A percentile compares a stretch with the other conserved stretches of the same genome.
Conservation (phyloP, 495 filamentous ascomycete genomes). For the Aspergillus heteromorphus region DNA sequence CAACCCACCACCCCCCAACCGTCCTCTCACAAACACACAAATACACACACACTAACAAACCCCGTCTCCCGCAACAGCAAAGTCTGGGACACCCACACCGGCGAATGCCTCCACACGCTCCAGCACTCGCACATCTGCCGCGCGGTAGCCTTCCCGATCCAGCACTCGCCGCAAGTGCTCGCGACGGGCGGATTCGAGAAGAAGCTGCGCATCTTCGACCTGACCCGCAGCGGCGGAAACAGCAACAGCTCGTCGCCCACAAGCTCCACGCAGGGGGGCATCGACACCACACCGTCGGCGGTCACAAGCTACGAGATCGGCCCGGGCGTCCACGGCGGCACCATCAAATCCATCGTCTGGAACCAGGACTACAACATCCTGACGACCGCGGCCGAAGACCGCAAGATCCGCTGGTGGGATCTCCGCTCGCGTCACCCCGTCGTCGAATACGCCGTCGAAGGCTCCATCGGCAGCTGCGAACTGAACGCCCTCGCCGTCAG, state of each 20-base stretch:
- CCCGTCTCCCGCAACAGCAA: slow-evolving; percentile 49
- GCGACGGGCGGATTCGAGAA: slow-evolving; percentile 95
- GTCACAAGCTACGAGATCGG: slow-evolving; percentile 77
- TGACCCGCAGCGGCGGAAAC: slow-evolving; percentile 45
- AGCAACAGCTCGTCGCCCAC: slow-evolving; percentile 42
- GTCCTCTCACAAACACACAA: not conserved
- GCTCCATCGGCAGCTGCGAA: slow-evolving; percentile 86
- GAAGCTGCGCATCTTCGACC: slow-evolving; percentile 91
- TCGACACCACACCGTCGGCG: slow-evolving; percentile 33
- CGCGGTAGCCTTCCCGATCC: slow-evolving; percentile 78
- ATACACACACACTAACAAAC: not conserved
- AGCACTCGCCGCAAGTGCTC: slow-evolving; percentile 68
- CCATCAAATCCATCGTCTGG: slow-evolving; percentile 95
- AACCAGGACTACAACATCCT: slow-evolving; percentile 77
- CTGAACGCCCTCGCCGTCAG: slow-evolving; percentile 52
- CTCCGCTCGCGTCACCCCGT: slow-evolving; percentile 66
- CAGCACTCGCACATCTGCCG: slow-evolving; percentile 93
- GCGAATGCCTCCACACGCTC: slow-evolving; percentile 82
- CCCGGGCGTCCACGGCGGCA: slow-evolving; percentile 69
- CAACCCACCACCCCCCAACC: too few relatives aligned
- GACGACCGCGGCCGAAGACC: slow-evolving; percentile 85
- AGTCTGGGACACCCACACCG: slow-evolving; percentile 94
- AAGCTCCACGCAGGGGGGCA: slow-evolving; percentile 17
- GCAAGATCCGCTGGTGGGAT: slow-evolving; percentile 92
- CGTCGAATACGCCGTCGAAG: slow-evolving; percentile 67